Conservation (phyloP, 2,329 filamentous ascomycete species). For the Neocucurbitaria cava region DNA sequence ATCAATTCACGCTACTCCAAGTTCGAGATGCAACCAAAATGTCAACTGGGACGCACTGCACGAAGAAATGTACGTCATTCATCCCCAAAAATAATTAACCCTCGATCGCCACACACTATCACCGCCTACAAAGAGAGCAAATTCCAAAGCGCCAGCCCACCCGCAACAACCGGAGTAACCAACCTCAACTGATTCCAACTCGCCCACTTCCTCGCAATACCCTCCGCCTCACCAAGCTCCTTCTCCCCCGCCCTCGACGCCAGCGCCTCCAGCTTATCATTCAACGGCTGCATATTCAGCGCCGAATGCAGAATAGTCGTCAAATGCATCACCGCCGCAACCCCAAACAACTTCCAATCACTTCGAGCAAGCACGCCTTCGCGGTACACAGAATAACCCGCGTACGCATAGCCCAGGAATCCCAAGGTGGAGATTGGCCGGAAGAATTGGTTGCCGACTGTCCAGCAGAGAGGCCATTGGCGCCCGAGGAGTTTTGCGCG, state of each 20-base stretch:
- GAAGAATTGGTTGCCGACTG: slow-evolving; percentile 60
- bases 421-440: slow-evolving; percentile 59
- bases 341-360: slow-evolving; percentile 57
- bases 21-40: neutral
- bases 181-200: slow-evolving; percentile 46
- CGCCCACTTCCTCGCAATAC: slow-evolving; percentile 45
- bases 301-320: slow-evolving; percentile 58
- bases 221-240: slow-evolving; percentile 41
- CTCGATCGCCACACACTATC: too few relatives aligned
- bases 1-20: neutral
- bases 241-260: slow-evolving; percentile 39
- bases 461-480: slow-evolving; percentile 60
- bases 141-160: slow-evolving; percentile 43
- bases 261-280: slow-evolving; percentile 56
- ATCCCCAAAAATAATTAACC: neutral
- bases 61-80: neutral
- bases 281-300: slow-evolving; percentile 60
- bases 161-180: slow-evolving; percentile 45
- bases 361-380: slow-evolving; percentile 39
- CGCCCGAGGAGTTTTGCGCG: slow-evolving; percentile 56
- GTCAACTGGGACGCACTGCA: too few relatives aligned
- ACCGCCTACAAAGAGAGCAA: slow-evolving; percentile 24
- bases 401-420: slow-evolving; percentile 57
- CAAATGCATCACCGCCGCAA: slow-evolving; percentile 55
- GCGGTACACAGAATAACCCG: slow-evolving; percentile 48